Base-by-base conservation (phyloP, 805 yeast species). In the Clavispora vitiphila region DNA sequence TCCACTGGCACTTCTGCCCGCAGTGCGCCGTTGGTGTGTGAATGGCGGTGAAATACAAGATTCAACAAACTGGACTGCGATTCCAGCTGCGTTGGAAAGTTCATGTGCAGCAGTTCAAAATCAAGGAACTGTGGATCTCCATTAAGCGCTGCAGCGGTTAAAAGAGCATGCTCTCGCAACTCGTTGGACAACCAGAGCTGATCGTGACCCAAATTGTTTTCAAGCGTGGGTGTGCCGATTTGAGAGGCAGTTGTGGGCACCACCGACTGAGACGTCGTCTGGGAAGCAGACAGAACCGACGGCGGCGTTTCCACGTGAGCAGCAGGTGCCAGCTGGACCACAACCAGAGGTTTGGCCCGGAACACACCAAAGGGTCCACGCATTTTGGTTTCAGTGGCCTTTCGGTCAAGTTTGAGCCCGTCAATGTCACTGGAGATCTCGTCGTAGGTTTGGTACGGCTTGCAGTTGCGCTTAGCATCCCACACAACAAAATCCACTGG, bases 331-430 rank as follows among this genome's bases (percentile, higher is more conserved):
- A 5, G 12, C 20, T 3, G 32, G n/a, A 3, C 20, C 20, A 7
- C 20, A 2, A 9, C 12, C 2, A 14, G 16, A 21, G 35, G 24
- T 3, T 32, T 35, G 20, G 49, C 45, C 15, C 30, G 41, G 15
- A 88, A 86, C 1, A 86, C 93, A 1, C 95, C 95, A 67, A 87
- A 89, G 11, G 93, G 95, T 1, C 96, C 95, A 34, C 74, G 61
- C 4, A 74, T 54, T 62, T 75, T 71, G 0, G 87, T 81, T 8
- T 38, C 48, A 3, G 36, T 22, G 19, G 45, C 8, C 31, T 69
- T 67, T 3, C 66, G 68, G 20, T 66, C 57, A 1, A 56, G 58
- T 8, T 74, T 65, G 18, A 65, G 65, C 37, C 56, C 48, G 20
- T 46, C 72, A 37, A 86, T 64, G 50, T 85, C 87, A 34, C 69